phyloP scores from a whole-genome alignment of 2,329 filamentous ascomycete genomes.

The Penicillium capsulatum region DNA sequence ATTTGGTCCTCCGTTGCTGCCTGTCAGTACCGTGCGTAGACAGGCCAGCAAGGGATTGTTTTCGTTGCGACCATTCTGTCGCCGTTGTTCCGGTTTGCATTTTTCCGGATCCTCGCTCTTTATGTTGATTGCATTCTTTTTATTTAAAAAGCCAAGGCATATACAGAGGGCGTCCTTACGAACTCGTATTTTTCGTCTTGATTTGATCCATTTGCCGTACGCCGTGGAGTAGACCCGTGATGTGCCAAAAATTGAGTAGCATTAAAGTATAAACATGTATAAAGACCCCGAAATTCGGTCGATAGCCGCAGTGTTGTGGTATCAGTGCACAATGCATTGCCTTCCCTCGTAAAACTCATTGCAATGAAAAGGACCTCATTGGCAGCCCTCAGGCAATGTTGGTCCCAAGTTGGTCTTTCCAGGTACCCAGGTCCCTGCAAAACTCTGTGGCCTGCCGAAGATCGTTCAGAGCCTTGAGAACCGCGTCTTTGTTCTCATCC shows the following conservation, averaged over 20 bases:
- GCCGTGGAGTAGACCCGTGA: too few relatives aligned
- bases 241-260: not conserved
- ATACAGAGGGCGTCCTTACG: constrained; percentile 10
- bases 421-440: constrained; percentile 41
- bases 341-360: too few relatives aligned
- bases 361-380: too few relatives aligned
- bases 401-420: constrained; percentile 33
- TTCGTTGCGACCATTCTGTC: constrained; percentile 13
- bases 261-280: not conserved
- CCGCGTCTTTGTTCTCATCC: constrained; percentile 26
- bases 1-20: constrained; percentile 15
- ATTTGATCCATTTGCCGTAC: not conserved
- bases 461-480: constrained; percentile 30
- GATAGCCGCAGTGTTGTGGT: too few relatives aligned
- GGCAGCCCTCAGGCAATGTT: too few relatives aligned
- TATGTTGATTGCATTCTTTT: constrained; percentile 16
- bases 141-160: constrained; percentile 8
- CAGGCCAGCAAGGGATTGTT: constrained; percentile 8
- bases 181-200: constrained; percentile 3
- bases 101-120: constrained; percentile 15
- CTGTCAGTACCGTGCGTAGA: constrained; percentile 11
- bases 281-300: not conserved
- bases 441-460: constrained; percentile 36
- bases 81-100: constrained; percentile 12
- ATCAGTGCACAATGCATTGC: too few relatives aligned